A percentile compares a stretch with the other conserved stretches of the same genome.
Conservation (phyloP, 768 basidiomycete species). For the Pilatotrama ljubarskyi region DNA sequence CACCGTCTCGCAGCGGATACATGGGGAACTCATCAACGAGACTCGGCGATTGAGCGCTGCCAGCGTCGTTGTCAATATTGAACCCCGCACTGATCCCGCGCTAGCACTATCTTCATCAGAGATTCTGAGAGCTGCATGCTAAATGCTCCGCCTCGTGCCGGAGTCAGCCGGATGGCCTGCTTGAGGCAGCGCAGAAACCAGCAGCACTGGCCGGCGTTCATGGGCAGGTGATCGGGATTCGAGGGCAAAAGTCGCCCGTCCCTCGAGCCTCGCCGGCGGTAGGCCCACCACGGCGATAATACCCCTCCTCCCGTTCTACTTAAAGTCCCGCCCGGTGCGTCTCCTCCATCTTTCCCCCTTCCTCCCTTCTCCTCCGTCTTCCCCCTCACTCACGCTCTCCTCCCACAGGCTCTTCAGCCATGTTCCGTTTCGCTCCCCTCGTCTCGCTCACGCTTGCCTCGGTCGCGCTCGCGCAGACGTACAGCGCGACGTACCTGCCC, state of each 20-base stretch:
- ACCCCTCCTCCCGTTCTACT: constrained; percentile 2
- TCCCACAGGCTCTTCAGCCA: not conserved
- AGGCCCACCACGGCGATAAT: constrained; percentile 12
- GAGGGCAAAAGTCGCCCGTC: not conserved
- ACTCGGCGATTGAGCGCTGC: too few species aligned
- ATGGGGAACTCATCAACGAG: too few species aligned
- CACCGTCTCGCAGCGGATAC: too few species aligned
- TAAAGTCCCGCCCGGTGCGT: not conserved
- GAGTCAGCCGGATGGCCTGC: too few species aligned
- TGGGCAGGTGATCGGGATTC: not conserved
- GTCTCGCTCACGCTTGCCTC: constrained; percentile 18
- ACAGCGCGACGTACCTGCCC: constrained; percentile 51
- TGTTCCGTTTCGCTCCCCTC: constrained; percentile 13
- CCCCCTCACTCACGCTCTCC: not conserved
- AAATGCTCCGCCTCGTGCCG: too few species aligned
- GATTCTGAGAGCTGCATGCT: too few species aligned
- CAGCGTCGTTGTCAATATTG: too few species aligned
- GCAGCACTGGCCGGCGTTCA: not conserved
- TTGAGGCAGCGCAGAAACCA: not conserved
- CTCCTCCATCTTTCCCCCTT: not conserved
- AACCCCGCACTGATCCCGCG: too few species aligned
- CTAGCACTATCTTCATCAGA: too few species aligned
- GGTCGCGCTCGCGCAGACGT: constrained; percentile 33
- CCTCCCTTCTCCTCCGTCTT: not conserved
- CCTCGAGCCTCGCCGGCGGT: not conserved